Percentiles rank a stretch among this genome's conserved stretches.
Conservation (phyloP, 2,329 filamentous ascomycete species). For the Sordariomycetes sp. region DNA sequence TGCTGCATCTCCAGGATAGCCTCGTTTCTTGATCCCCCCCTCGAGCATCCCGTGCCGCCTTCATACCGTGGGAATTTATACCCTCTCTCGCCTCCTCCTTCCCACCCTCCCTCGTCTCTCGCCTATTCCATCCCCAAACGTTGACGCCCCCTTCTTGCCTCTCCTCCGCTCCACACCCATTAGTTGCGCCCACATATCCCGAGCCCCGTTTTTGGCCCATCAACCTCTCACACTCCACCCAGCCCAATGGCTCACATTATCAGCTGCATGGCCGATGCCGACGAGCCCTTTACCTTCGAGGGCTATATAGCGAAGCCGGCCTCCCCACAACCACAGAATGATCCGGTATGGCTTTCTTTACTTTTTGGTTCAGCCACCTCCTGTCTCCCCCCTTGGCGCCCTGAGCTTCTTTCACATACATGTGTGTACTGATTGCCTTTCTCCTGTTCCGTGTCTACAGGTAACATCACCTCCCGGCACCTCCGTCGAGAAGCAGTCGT, state of each 20-base stretch:
- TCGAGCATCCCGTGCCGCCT: neutral
- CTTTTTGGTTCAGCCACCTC: neutral
- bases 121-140: neutral
- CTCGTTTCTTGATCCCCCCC: neutral
- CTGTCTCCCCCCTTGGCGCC: neutral
- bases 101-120: neutral
- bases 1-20: slow-evolving; percentile 1
- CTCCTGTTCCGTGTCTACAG: neutral
- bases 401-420: neutral
- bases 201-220: neutral
- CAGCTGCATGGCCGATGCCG: slow-evolving; percentile 6
- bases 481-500: slow-evolving; percentile 4
- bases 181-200: slow-evolving; percentile 5
- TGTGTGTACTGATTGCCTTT: neutral
- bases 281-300: neutral
- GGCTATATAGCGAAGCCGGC: slow-evolving; percentile 6
- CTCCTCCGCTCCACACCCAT: neutral
- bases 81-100: neutral
- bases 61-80: slow-evolving; percentile 3
- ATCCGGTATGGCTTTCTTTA: slow-evolving; percentile 4
- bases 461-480: slow-evolving; percentile 1
- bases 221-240: neutral
- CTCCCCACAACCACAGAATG: slow-evolving; percentile 5
- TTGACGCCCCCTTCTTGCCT: neutral
- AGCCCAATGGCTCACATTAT: slow-evolving; percentile 6